These are phyloP conservation scores for Cylindrodendrum hubeiense DNA, from an alignment of 2,329 filamentous ascomycete species.

Conservation along the genomic window DNA sequence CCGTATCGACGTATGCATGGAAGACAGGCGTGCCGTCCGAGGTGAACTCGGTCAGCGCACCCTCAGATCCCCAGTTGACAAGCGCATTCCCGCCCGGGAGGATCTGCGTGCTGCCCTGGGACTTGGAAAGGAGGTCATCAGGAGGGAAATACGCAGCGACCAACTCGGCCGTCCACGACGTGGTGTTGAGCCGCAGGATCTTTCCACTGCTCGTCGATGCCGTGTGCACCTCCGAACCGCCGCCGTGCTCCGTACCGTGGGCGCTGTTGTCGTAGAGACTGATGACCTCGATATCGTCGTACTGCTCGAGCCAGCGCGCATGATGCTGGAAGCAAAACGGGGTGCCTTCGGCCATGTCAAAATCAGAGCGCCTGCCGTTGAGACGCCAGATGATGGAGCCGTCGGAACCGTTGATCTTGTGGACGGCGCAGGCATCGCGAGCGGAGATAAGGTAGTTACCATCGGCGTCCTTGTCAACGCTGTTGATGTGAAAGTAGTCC, in stretches of 20 bases:
- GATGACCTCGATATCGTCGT: conserved; percentile 60
- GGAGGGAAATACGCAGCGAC: conserved; percentile 63
- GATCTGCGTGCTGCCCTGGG: conserved; percentile 63
- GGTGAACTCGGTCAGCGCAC: conserved; percentile 61
- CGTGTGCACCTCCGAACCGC: conserved; percentile 42
- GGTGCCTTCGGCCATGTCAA: conserved; percentile 48
- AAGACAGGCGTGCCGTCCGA: conserved; percentile 63
- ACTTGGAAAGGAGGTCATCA: conserved; percentile 62
- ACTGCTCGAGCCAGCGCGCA: conserved; percentile 56
- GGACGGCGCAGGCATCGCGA: conserved; percentile 61
- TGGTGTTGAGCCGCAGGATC: conserved; percentile 61
- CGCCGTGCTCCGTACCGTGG: conserved; percentile 57
- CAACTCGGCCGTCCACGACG: conserved; percentile 58
- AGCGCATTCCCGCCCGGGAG: conserved; percentile 66
- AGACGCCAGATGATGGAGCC: conserved; percentile 67
- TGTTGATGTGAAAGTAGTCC: conserved; percentile 72
- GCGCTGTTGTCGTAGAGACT: conserved; percentile 67
- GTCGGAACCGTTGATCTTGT: conserved; percentile 60
- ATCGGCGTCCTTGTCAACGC: conserved; percentile 62
- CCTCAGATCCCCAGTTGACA: conserved; percentile 68
- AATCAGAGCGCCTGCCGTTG: conserved; percentile 60
- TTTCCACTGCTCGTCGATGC: conserved; percentile 58
- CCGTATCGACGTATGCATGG: conserved; percentile 61
- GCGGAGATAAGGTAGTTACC: conserved; percentile 67
- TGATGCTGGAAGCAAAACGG: conserved; percentile 67